These are phyloP conservation scores for Lasiodiplodia gonubiensis DNA, from an alignment of 2,329 filamentous ascomycete species.

Conservation along the genomic window DNA sequence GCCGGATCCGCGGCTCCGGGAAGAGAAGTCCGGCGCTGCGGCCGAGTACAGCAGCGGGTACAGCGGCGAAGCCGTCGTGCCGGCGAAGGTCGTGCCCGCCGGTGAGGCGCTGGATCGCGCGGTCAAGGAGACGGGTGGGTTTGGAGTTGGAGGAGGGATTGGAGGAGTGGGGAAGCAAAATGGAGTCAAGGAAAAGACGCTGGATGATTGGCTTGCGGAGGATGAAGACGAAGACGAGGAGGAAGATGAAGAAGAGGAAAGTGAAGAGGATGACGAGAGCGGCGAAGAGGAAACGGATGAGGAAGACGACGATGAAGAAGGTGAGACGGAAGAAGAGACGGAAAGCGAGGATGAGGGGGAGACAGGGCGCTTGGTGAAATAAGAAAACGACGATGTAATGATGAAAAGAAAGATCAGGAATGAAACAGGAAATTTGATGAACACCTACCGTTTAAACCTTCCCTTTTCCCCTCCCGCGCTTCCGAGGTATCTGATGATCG, in stretches of 20 bases:
- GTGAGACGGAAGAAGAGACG: conserved; percentile 52
- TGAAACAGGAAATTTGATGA: neutral
- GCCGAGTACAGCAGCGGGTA: conserved; percentile 38
- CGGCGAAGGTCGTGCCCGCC: conserved; percentile 57
- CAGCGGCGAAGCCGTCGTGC: conserved; percentile 31
- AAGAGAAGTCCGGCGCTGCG: conserved; percentile 54
- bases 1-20: conserved; percentile 75
- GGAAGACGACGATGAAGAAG: conserved; percentile 61
- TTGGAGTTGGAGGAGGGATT: conserved; percentile 38
- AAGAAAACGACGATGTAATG: neutral
- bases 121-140: conserved; percentile 42
- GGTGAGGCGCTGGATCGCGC: conserved; percentile 69
- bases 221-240: conserved; percentile 65
- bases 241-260: conserved; percentile 53
- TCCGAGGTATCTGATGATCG: neutral
- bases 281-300: conserved; percentile 44
- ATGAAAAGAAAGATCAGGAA: neutral
- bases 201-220: conserved; percentile 92
- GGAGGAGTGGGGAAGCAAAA: conserved; percentile 55
- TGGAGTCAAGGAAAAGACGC: conserved; percentile 72
- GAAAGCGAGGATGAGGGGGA: conserved; percentile 51
- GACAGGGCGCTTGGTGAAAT: conserved; percentile 45
- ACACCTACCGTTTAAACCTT: neutral
- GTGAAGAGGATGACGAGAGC: conserved; percentile 55
- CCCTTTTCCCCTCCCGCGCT: neutral